Evolutionary conservation across 495 filamentous ascomycete genomes (phyloP).

Genomic region (Penicillium desertorum): DNA sequence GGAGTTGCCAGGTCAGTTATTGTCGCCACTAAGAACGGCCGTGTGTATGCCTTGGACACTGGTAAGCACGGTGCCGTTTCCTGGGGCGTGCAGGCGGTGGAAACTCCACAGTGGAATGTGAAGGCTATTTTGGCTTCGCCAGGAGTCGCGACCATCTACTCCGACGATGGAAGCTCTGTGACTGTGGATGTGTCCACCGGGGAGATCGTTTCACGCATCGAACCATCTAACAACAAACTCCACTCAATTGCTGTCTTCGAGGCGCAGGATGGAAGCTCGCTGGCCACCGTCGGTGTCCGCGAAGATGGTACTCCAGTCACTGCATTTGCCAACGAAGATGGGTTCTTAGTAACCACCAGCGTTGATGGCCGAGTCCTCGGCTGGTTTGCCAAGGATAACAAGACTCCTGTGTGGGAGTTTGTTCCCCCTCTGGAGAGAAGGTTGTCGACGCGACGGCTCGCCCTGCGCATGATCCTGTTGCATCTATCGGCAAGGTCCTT

Average conservation of each 20-base stretch:
- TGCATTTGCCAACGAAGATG: slow-evolving; percentile 25
- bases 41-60: slow-evolving; percentile 74
- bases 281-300: slow-evolving; percentile 26
- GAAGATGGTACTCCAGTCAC: slow-evolving; percentile 39
- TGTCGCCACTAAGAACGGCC: slow-evolving; percentile 76
- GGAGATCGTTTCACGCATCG: slow-evolving; percentile 46
- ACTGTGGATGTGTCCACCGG: slow-evolving; percentile 59
- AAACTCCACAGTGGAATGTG: slow-evolving; percentile 64
- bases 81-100: slow-evolving; percentile 65
- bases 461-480: slow-evolving; percentile 78
- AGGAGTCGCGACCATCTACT: slow-evolving; percentile 59
- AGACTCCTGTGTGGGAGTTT: slow-evolving; percentile 71
- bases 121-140: slow-evolving; percentile 62
- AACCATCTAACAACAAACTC: slow-evolving; percentile 26
- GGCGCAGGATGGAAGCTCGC: slow-evolving; percentile 20
- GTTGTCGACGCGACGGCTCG: slow-evolving; percentile 65
- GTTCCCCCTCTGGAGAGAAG: slow-evolving; percentile 62
- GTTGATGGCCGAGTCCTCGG: slow-evolving; percentile 62
- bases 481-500: slow-evolving; percentile 91
- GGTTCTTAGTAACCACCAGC: slow-evolving; percentile 61
- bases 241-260: slow-evolving; percentile 37
- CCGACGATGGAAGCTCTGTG: slow-evolving; percentile 56
- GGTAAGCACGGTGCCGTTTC: slow-evolving; percentile 72
- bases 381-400: slow-evolving; percentile 46
- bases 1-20: slow-evolving; percentile 82